phyloP scores from a whole-genome alignment of 2,329 filamentous ascomycete genomes.

The Huntiella abstrusa region DNA sequence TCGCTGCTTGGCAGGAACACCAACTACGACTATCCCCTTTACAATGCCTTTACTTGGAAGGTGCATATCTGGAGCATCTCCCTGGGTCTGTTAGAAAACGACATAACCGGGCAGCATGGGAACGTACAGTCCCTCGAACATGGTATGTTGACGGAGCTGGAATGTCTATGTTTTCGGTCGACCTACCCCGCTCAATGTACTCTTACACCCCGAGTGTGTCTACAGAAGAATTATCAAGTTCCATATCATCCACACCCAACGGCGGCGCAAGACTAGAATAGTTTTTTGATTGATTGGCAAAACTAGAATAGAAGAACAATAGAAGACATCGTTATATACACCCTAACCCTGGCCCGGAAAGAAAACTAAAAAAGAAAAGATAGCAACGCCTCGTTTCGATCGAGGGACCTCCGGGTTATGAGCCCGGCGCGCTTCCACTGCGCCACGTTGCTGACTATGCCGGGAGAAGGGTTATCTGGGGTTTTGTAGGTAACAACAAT shows the following conservation, averaged over 20 bases:
- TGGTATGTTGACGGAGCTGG: slow-evolving; percentile 21
- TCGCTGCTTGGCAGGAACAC: slow-evolving; percentile 4
- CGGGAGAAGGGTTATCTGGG: no score
- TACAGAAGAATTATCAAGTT: no score
- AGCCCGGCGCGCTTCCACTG: slow-evolving; percentile 12
- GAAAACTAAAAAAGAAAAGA: neutral
- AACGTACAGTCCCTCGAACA: slow-evolving; percentile 22
- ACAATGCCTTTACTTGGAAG: slow-evolving; percentile 3
- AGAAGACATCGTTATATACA: no score
- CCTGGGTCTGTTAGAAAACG: neutral
- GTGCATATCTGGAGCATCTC: neutral
- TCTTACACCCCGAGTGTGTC: no score
- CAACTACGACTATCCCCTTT: slow-evolving; percentile 4
- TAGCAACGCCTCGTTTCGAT: slow-evolving; percentile 12
- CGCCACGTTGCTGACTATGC: slow-evolving; percentile 9
- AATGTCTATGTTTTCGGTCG: no score
- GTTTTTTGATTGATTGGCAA: no score
- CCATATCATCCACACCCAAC: no score
- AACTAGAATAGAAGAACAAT: no score
- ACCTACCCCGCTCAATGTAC: no score
- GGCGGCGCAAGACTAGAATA: no score
- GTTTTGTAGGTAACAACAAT: no score
- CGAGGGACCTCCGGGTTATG: slow-evolving; percentile 12
- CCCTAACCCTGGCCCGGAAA: no score
- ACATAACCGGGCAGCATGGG: slow-evolving; percentile 18